Percentiles rank a stretch among this genome's conserved stretches.
These are phyloP conservation scores for Dryas drummondii DNA, from an alignment of 306 rosid genomes.

Conservation along the genomic window DNA sequence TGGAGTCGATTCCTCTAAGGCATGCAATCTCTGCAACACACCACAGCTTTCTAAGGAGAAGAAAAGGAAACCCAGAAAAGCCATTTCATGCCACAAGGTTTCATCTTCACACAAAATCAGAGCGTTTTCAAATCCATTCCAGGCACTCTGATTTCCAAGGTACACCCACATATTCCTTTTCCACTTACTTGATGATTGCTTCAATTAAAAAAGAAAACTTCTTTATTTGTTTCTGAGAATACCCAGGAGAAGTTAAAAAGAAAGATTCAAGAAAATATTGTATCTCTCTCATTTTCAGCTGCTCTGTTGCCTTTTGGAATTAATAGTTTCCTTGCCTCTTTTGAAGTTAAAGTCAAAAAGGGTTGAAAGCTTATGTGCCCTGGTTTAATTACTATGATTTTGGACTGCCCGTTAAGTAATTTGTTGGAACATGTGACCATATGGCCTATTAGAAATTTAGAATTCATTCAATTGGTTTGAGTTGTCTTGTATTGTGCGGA, in stretches of 20 bases:
- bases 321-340: background rate
- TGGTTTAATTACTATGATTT: background rate
- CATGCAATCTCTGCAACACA: conserved; percentile 30
- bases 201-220: background rate
- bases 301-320: background rate
- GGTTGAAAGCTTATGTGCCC: background rate
- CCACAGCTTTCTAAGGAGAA: conserved; percentile 21
- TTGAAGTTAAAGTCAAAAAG: background rate
- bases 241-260: background rate
- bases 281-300: background rate
- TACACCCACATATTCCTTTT: conserved; percentile 15
- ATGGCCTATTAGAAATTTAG: no score
- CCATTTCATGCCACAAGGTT: conserved; percentile 10
- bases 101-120: conserved; percentile 21
- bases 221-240: background rate
- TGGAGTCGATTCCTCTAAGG: conserved; percentile 48
- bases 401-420: background rate
- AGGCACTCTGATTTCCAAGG: conserved; percentile 55
- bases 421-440: no score
- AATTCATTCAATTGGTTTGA: no score
- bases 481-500: no score
- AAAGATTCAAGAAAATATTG: background rate
- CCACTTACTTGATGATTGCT: background rate
- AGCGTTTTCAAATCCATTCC: conserved; percentile 31
- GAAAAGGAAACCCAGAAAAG: background rate